Evolutionary conservation across 148 eudicot species (phyloP).

Genomic region (Nepenthes gracilis): DNA sequence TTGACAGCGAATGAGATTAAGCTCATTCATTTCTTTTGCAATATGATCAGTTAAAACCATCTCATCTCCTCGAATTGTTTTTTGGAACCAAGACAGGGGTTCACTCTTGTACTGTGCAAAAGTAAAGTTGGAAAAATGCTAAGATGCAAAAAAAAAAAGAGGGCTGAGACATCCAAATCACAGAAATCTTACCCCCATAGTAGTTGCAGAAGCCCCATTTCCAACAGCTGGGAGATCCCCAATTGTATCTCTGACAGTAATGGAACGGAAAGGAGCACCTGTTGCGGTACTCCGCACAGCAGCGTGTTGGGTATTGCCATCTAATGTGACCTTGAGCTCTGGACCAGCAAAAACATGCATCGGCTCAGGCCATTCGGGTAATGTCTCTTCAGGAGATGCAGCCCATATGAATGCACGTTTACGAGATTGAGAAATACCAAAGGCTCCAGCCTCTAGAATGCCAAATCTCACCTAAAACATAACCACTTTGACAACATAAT

Average conservation of each 20-base stretch:
- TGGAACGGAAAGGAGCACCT: slow-evolving; percentile 91
- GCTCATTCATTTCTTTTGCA: slow-evolving; percentile 84
- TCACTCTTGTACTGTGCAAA: slow-evolving; percentile 60
- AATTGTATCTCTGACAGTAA: slow-evolving; percentile 92
- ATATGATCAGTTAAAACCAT: slow-evolving; percentile 62
- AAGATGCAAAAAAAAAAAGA: background rate
- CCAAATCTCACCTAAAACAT: slow-evolving; percentile 81
- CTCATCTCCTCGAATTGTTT: slow-evolving; percentile 61
- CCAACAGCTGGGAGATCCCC: slow-evolving; percentile 89
- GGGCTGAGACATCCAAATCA: background rate
- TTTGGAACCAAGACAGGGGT: slow-evolving; percentile 86
- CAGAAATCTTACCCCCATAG: slow-evolving; percentile 48
- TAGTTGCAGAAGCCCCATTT: slow-evolving; percentile 66
- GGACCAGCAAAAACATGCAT: slow-evolving; percentile 95
- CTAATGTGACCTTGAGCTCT: slow-evolving; percentile 53
- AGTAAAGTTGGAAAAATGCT: background rate
- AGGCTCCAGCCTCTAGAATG: slow-evolving; percentile 94
- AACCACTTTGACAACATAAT: background rate
- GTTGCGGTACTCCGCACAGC: slow-evolving; percentile 78
- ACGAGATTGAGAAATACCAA: slow-evolving; percentile 89
- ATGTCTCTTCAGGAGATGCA: slow-evolving; percentile 74
- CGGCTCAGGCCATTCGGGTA: slow-evolving; percentile 99
- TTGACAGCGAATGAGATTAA: slow-evolving; percentile 83
- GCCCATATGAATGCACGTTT: slow-evolving; percentile 99
- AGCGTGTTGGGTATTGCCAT: slow-evolving; percentile 45